Evolutionary conservation across 2,329 filamentous ascomycete genomes (phyloP), one percentile per base, ranked within the genome.

Genomic region (Tympanopsis confertula): DNA sequence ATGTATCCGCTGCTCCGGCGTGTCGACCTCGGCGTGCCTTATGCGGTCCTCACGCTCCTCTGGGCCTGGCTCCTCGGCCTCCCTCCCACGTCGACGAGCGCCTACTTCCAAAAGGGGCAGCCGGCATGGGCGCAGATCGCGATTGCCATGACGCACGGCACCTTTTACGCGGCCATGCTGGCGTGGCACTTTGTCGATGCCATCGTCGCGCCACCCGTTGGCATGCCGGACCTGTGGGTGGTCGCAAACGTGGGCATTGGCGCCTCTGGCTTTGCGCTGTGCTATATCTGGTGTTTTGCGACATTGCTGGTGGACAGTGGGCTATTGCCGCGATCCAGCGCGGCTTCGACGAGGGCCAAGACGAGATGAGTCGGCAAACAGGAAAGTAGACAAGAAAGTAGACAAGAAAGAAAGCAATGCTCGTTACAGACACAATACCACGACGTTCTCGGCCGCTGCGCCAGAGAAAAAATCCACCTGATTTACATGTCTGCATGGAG

Each of bases 51-150:
- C 20, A 85, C 84, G 0, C 66, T 89, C 2, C 70, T 98, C 1
- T 98, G 91, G 89, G 82, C 86, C 0, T 96, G 91, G 53, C 69
- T 98, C 2, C 66, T 98, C 7, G 89, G 87, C 2, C 69, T 96
- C 2, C 88, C 89, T 1, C 88, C 88, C 0, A 77, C 78, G 1
- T 82, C 79, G 1, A 63, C 86, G 38, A 71, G 73, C 13, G 73
- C 76, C 2, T 91, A 89, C 50, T 71, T 77, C 35, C 66, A 72
- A 36, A 61, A 68, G 37, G 61, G 63, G 1, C 54, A 62, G 36
- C 54, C 59, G 12, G 51, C 55, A 2, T 68, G 69, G 47, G 62
- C 61, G 18, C 59, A 75, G 20, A 69, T 77, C 51, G 71, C 66
- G 19, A 89, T 82, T 36, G 58, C 65, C 3, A 55, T 88, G 3